Evolutionary conservation across 768 basidiomycete species (phyloP), one percentile per base, ranked within the genome.

Genomic region (Dentipellis sp.): DNA sequence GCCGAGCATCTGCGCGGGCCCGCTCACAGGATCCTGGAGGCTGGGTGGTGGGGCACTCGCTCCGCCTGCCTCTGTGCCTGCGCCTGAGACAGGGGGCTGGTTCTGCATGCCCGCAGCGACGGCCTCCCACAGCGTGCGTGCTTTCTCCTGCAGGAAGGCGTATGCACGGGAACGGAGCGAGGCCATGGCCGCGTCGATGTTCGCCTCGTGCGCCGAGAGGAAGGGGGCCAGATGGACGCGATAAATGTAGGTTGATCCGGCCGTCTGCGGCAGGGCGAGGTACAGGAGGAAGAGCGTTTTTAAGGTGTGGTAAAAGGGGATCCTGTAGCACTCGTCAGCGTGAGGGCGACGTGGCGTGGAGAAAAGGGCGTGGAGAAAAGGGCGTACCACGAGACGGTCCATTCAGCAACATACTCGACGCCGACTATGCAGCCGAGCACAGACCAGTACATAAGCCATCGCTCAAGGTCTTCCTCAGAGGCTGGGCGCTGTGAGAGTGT

Each of bases 361-460:
- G 52, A 35, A 10, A 62, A 62, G 56, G 35, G 22, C 12, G 12
- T 7, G 42, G 22, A 9, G 34, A 36, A 10, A 14, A 39, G 19
- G 7, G 74, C 86, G 64, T 63, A 91, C 94, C 93, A 94, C 58
- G 84, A 89, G 34, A 95, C 72, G 14, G 86, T 70, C 91, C 93
- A 94, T 64, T 94, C 92, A 9, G 85, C 86, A 23, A 89, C 74
- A 64, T 87, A 88, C 69, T 97, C 94, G 5, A 90, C 71, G 4
- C 81, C 85, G 14, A 93, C 79, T 64, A 93, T 82, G 65, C 86
- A 88, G 2, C 89, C 88, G 2, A 91, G 78, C 0, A 90, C 88
- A n/a, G 84, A 84, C 94, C 94, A 97, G 64, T 97, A 97, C 90
- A 93, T 94, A 54, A 97, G 78, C 93, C 94, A 97, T 71, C 92